Conservation (phyloP, 2,329 filamentous ascomycete genomes). For the Phialophora chinensis region DNA sequence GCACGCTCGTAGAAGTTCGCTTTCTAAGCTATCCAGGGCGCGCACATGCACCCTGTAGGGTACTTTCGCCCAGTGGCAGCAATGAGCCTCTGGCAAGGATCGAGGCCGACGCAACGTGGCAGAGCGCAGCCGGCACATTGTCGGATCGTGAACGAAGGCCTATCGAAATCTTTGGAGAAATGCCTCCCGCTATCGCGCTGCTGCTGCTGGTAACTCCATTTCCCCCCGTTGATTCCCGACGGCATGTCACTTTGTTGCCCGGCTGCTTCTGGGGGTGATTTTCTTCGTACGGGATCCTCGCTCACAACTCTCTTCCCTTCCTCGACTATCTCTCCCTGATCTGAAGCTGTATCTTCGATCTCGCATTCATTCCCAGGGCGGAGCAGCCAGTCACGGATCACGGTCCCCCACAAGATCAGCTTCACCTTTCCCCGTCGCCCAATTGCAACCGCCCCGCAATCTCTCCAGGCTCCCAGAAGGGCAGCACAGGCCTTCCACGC, state of each 20-base stretch:
- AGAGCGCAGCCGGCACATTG: background rate
- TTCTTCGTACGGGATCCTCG: background rate
- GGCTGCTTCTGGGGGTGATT: background rate
- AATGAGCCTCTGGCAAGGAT: background rate
- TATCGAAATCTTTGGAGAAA: background rate
- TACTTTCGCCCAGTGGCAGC: background rate
- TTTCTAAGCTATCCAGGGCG: background rate
- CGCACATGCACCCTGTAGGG: background rate
- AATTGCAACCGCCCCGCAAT: slow-evolving; percentile 20
- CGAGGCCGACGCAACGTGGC: background rate
- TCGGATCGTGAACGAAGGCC: background rate
- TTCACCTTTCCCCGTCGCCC: background rate
- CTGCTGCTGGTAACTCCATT: background rate
- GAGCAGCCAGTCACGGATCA: background rate
- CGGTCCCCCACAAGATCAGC: slow-evolving; percentile 20
- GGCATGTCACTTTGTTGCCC: background rate
- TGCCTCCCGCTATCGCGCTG: background rate
- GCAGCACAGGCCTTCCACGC: slow-evolving; percentile 7
- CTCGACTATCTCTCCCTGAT: slow-evolving; percentile 19
- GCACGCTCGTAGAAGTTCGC: background rate
- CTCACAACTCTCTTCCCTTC: background rate
- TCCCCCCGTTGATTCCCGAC: background rate
- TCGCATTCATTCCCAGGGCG: slow-evolving; percentile 1
- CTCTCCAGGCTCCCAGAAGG: slow-evolving; percentile 17
- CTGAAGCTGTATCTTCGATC: slow-evolving; percentile 21